phyloP scores from a whole-genome alignment of 2,329 filamentous ascomycete genomes.

The Amphichorda felina region DNA sequence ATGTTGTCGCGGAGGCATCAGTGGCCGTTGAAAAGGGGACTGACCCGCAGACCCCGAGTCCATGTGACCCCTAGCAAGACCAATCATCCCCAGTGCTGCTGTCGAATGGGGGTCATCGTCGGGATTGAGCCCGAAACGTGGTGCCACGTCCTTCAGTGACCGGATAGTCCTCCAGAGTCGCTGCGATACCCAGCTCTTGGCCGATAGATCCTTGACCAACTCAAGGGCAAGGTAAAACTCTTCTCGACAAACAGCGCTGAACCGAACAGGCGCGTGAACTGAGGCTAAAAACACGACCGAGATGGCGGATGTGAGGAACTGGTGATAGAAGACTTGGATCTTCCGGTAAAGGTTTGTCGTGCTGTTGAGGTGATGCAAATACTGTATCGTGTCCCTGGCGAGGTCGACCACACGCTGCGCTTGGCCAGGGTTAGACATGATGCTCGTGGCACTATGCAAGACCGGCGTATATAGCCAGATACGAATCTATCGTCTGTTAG shows the following conservation, averaged over 20 bases:
- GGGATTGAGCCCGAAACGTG: conserved; percentile 48
- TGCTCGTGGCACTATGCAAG: conserved; percentile 72
- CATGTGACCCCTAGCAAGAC: conserved; percentile 30
- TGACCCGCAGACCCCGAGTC: conserved; percentile 10
- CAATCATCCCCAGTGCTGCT: conserved; percentile 43
- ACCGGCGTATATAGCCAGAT: conserved; percentile 83
- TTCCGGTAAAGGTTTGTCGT: conserved; percentile 60
- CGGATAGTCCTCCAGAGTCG: conserved; percentile 63
- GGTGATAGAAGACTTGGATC: conserved; percentile 69
- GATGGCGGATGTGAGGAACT: conserved; percentile 65
- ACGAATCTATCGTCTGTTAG: conserved; percentile 41
- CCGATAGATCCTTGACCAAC: conserved; percentile 59
- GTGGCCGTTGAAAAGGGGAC: conserved; percentile 15
- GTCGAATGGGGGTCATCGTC: conserved; percentile 37
- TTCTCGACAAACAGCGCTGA: conserved; percentile 54
- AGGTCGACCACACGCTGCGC: conserved; percentile 66
- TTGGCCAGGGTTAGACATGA: conserved; percentile 61
- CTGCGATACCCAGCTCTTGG: conserved; percentile 59
- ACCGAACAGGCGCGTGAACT: conserved; percentile 61
- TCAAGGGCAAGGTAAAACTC: conserved; percentile 74
- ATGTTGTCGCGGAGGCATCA: conserved; percentile 8
- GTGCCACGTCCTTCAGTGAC: conserved; percentile 60
- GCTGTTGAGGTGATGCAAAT: conserved; percentile 58
- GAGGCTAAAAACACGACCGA: conserved; percentile 68
- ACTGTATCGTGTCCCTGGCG: conserved; percentile 65